phyloP scores from a whole-genome alignment of 148 eudicot genomes.

The Rhododendron simsii region DNA sequence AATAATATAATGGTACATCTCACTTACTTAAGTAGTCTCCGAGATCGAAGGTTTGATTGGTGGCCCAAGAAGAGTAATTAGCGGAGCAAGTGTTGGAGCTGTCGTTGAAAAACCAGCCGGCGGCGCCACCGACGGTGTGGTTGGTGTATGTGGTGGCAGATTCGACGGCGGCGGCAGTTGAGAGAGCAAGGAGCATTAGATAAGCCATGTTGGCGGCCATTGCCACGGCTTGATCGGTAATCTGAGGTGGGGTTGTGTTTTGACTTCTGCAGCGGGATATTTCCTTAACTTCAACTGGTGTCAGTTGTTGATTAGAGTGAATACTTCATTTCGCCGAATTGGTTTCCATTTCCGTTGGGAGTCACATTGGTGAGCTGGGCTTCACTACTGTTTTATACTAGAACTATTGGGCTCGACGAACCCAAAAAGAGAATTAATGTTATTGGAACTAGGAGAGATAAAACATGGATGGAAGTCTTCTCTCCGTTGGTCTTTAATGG shows the following conservation, averaged over 20 bases:
- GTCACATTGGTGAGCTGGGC: too few species aligned
- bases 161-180: conserved; percentile 17
- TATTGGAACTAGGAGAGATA: too few species aligned
- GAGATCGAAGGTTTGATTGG: conserved; percentile 40
- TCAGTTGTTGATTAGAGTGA: background rate
- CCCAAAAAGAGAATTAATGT: too few species aligned
- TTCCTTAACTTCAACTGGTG: background rate
- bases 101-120: conserved; percentile 66
- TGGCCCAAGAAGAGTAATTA: conserved; percentile 64
- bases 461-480: too few species aligned
- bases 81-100: conserved; percentile 35
- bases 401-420: too few species aligned
- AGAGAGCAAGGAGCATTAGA: conserved; percentile 16
- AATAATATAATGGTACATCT: too few species aligned
- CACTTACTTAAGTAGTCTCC: conserved; percentile 45
- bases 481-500: too few species aligned
- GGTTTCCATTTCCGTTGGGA: too few species aligned
- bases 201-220: conserved; percentile 9
- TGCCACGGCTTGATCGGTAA: conserved; percentile 4
- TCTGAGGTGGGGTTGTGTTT: background rate
- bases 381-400: too few species aligned
- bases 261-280: background rate
- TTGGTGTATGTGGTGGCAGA: conserved; percentile 42
- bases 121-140: conserved; percentile 66
- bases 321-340: background rate